phyloP scores from a whole-genome alignment of 208 protist genomes.

The Blechomonas ayalai region DNA sequence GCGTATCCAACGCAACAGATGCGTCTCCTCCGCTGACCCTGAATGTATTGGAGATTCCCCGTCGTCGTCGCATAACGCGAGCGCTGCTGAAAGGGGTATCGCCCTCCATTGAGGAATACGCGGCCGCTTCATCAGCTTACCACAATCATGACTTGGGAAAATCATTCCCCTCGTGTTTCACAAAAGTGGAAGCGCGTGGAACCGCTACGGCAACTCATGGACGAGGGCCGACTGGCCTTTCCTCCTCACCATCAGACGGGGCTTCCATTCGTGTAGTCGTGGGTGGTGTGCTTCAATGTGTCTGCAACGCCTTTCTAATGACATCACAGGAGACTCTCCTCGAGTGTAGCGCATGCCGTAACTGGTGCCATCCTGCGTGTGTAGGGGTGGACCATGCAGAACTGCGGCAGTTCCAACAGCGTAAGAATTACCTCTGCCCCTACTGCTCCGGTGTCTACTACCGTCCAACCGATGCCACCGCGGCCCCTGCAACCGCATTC shows the following conservation, averaged over 20 bases:
- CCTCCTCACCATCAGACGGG: conserved; percentile 1
- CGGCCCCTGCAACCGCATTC: neutral
- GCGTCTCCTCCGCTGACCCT: conserved; percentile 1
- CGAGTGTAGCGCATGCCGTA: conserved; percentile 55
- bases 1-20: too few relatives aligned
- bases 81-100: conserved; percentile 38
- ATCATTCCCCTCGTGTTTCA: too few relatives aligned
- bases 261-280: conserved; percentile 26
- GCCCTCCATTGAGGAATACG: neutral
- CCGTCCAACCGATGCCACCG: neutral
- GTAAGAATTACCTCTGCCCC: conserved; percentile 43
- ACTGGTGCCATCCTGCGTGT: conserved; percentile 73
- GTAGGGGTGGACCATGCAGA: conserved; percentile 60
- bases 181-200: too few relatives aligned
- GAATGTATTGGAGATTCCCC: conserved; percentile 10
- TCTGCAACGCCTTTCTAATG: conserved; percentile 67
- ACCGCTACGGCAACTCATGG: too few relatives aligned
- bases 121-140: too few relatives aligned
- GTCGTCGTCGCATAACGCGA: conserved; percentile 60
- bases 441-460: conserved; percentile 26
- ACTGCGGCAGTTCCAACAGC: conserved; percentile 21
- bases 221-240: neutral
- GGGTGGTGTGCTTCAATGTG: conserved; percentile 56
- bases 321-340: conserved; percentile 44
- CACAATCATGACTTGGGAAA: too few relatives aligned